Evolutionary conservation across 345 rosid genomes (phyloP), one percentile per base, ranked within the genome.

Genomic region (Salix purpurea): DNA sequence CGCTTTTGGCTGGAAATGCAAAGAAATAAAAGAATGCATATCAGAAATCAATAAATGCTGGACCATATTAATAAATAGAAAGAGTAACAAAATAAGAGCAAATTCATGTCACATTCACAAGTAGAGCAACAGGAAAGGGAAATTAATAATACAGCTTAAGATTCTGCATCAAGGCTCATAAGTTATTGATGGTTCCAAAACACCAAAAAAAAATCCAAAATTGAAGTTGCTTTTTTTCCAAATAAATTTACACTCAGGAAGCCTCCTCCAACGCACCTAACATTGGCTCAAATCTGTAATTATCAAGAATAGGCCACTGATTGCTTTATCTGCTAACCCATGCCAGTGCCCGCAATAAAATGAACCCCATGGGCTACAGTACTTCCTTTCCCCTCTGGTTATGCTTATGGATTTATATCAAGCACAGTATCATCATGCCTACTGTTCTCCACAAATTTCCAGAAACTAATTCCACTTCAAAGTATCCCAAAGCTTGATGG

Each of bases 1-100:
- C 76, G 74, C 86, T 81, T 79, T 90, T 62, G 88, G 82, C 99
- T 93, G 87, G 9, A 78, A 71, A 18, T 61, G 19, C 16, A 73
- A 56, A 81, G 72, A 48, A 65, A 28, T 5, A 67, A 78, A 71
- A 74, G 52, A 44, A 74, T 23, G 30, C 54, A 76, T 30, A 76
- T 69, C 68, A 77, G n/a, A 64, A 40, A 69, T 71, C 67, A 72
- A 64, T 54, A 71, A 40, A 54, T 50, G 75, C 71, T 69, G 76
- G 71, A 54, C 64, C 32, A 39, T 61, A 46, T 44, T 74, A 24
- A 60, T 13, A 66, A 7, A n/a, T 13, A 58, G 21, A 65, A 65
- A 4, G 34, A 66, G 39, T 9, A 66, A 48, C 30, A 30, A 24
- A 42, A 21, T 30, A 24, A 37, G 30, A 2, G 14, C 18, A 46